Percentiles rank a stretch among this genome's conserved stretches.
These are phyloP conservation scores for Leccinum olivaceopallidum DNA, from an alignment of 768 basidiomycete genomes.

Conservation along the genomic window DNA sequence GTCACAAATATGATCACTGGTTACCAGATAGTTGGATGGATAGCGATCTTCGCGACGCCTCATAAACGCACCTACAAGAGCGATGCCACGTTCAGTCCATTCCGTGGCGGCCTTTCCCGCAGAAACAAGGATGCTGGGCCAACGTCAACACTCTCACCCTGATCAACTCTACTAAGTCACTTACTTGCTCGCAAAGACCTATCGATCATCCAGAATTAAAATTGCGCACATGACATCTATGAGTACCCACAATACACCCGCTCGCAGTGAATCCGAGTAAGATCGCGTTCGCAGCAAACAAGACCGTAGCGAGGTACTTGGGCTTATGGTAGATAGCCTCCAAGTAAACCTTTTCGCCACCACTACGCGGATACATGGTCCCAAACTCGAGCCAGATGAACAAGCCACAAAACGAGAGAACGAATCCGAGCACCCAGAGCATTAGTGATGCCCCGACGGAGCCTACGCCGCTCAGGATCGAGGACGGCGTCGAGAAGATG, in stretches of 20 bases:
- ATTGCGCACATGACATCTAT: not conserved
- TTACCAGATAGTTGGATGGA: not conserved
- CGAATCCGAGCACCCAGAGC: slow-evolving; percentile 64
- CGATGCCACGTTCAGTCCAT: slow-evolving; percentile 61
- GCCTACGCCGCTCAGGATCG: slow-evolving; percentile 55
- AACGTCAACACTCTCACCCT: not conserved
- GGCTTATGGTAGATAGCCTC: slow-evolving; percentile 54
- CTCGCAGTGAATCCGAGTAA: slow-evolving; percentile 43
- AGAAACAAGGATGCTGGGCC: slow-evolving; percentile 47
- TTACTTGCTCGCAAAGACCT: slow-evolving; percentile 40
- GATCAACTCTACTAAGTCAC: not conserved
- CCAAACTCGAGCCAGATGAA: slow-evolving; percentile 68
- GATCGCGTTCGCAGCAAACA: slow-evolving; percentile 51
- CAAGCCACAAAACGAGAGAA: slow-evolving; percentile 56
- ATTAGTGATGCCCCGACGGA: slow-evolving; percentile 61
- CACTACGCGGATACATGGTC: slow-evolving; percentile 62
- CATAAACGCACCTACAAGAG: slow-evolving; percentile 45
- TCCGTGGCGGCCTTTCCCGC: slow-evolving; percentile 39
- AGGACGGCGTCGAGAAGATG: slow-evolving; percentile 65
- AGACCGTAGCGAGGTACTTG: slow-evolving; percentile 46
- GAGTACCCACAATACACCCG: slow-evolving; percentile 44
- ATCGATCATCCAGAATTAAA: not conserved
- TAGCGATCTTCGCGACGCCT: not conserved
- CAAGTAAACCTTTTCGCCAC: slow-evolving; percentile 64
- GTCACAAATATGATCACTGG: slow-evolving; percentile 54